A percentile compares a stretch with the other conserved stretches of the same genome.
Evolutionary conservation across 495 filamentous ascomycete species (phyloP).

Genomic region (Talaromyces ruber): DNA sequence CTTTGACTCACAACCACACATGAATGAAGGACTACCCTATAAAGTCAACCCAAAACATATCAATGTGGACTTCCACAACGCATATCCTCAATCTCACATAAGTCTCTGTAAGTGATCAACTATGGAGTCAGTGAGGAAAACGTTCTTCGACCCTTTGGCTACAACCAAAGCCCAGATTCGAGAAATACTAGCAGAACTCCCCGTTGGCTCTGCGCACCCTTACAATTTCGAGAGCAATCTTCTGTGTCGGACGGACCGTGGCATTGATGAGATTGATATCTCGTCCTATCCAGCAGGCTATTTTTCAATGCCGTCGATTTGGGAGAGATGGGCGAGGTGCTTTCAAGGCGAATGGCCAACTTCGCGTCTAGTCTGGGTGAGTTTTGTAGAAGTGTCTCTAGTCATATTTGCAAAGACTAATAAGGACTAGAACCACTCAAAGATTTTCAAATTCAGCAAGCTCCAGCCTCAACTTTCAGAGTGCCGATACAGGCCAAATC

Average conservation of each 20-base stretch:
- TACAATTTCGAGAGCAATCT: slow-evolving; percentile 18
- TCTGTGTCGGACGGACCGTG: slow-evolving; percentile 14
- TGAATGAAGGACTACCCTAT: background rate
- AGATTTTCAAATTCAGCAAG: slow-evolving; percentile 16
- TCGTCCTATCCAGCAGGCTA: slow-evolving; percentile 15
- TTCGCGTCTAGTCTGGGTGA: slow-evolving; percentile 11
- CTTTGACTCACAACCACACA: background rate
- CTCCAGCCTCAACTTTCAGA: slow-evolving; percentile 15
- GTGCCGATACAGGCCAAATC: slow-evolving; percentile 17
- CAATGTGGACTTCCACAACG: background rate
- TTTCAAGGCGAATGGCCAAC: slow-evolving; percentile 13
- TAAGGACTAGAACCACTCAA: slow-evolving; percentile 11
- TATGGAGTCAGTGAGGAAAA: slow-evolving; percentile 17
- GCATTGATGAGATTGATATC: slow-evolving; percentile 18
- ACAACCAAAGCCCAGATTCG: slow-evolving; percentile 14
- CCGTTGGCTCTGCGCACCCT: slow-evolving; percentile 19
- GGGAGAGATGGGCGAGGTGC: slow-evolving; percentile 15
- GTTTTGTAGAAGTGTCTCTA: background rate
- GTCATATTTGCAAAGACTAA: background rate
- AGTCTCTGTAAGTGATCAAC: background rate
- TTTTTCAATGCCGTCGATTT: slow-evolving; percentile 19
- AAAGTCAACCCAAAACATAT: background rate
- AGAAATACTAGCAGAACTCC: slow-evolving; percentile 13
- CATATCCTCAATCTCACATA: background rate
- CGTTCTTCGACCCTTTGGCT: slow-evolving; percentile 17